These are phyloP conservation scores for Scopulariopsis brevicaulis DNA, from an alignment of 2,329 filamentous ascomycete species.

Conservation along the genomic window DNA sequence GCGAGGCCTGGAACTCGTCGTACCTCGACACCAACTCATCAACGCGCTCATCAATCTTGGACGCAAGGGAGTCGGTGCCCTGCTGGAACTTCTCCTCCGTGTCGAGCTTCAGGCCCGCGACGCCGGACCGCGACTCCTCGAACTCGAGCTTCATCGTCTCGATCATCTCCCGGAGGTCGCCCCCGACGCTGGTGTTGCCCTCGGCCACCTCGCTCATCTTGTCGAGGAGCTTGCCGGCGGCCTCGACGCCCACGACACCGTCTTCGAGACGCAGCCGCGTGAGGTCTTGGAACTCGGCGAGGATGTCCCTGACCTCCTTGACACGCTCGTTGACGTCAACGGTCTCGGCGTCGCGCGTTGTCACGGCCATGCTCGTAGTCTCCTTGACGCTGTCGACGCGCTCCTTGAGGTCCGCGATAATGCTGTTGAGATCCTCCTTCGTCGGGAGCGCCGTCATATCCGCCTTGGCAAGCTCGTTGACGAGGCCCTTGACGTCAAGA, in stretches of 20 bases:
- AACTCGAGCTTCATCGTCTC: slow-evolving; percentile 77
- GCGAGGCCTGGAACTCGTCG: slow-evolving; percentile 66
- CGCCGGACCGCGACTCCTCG: slow-evolving; percentile 70
- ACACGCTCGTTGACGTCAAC: slow-evolving; percentile 69
- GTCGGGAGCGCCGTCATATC: slow-evolving; percentile 61
- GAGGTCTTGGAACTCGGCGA: slow-evolving; percentile 69
- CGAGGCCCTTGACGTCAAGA: slow-evolving; percentile 69
- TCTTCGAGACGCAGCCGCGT: slow-evolving; percentile 68
- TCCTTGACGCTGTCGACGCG: slow-evolving; percentile 57
- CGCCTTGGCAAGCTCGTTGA: slow-evolving; percentile 62
- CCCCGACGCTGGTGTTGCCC: slow-evolving; percentile 42
- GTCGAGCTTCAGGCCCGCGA: slow-evolving; percentile 73
- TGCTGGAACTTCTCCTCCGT: slow-evolving; percentile 65
- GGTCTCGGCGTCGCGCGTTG: slow-evolving; percentile 76
- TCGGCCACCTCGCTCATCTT: slow-evolving; percentile 51
- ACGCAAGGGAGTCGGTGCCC: slow-evolving; percentile 38
- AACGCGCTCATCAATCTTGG: slow-evolving; percentile 54
- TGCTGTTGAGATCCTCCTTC: slow-evolving; percentile 64
- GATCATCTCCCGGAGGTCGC: slow-evolving; percentile 60
- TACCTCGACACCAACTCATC: slow-evolving; percentile 76
- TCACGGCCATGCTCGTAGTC: slow-evolving; percentile 65
- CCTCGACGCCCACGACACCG: slow-evolving; percentile 60
- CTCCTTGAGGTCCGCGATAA: slow-evolving; percentile 63
- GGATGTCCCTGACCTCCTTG: slow-evolving; percentile 62
- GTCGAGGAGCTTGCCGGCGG: slow-evolving; percentile 59